A percentile compares a stretch with the other conserved stretches of the same genome.
These are phyloP conservation scores for Auriscalpium orientale DNA, from an alignment of 768 basidiomycete genomes.

Conservation along the genomic window DNA sequence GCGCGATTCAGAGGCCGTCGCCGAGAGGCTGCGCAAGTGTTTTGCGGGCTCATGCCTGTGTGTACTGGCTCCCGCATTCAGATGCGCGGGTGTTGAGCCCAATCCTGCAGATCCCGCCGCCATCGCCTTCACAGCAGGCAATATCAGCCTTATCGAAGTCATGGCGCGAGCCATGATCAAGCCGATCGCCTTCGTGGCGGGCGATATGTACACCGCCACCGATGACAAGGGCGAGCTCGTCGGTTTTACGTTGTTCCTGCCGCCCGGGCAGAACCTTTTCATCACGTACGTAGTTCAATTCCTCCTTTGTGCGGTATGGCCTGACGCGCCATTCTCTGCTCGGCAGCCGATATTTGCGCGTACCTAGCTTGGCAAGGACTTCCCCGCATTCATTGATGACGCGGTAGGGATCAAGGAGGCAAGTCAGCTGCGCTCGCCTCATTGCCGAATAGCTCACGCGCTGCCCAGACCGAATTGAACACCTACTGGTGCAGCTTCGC, in stretches of 20 bases:
- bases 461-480: neutral
- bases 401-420: slow-evolving; percentile 2
- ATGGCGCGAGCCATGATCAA: neutral
- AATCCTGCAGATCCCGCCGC: neutral
- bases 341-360: too few species aligned
- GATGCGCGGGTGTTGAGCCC: neutral
- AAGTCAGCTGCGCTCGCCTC: neutral
- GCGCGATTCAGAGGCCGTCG: neutral
- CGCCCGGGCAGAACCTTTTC: slow-evolving; percentile 9
- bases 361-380: neutral
- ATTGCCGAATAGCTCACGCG: neutral
- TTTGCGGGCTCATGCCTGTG: neutral
- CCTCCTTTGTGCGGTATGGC: neutral
- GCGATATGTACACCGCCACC: slow-evolving; percentile 9
- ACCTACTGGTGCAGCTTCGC: slow-evolving; percentile 14
- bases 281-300: slow-evolving; percentile 1
- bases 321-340: neutral
- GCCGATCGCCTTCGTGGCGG: neutral
- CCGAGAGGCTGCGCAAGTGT: neutral
- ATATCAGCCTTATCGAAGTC: neutral
- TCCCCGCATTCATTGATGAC: neutral
- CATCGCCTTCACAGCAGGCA: slow-evolving; percentile 1
- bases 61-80: neutral
- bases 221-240: slow-evolving; percentile 11
- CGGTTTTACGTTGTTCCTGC: slow-evolving; percentile 8